Conservation (phyloP, 176 grass and related monocot genomes). For the Aegilops sharonensis region DNA sequence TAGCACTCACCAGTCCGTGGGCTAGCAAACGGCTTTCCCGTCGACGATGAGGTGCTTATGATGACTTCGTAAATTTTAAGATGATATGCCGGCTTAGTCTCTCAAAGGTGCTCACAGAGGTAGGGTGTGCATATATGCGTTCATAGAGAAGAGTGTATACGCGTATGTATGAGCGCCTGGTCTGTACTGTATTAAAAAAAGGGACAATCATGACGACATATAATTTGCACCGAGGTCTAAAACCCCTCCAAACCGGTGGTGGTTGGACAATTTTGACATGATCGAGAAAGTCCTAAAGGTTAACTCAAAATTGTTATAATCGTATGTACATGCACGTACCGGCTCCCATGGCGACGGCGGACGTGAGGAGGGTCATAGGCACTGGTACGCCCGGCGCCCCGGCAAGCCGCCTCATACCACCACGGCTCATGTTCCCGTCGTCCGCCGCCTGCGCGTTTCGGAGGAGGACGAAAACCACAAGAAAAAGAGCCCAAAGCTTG, state of each 20-base stretch:
- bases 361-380: conserved; percentile 15
- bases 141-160: no score
- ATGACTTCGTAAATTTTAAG: no score
- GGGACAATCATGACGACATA: not conserved
- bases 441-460: not conserved
- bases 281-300: not conserved
- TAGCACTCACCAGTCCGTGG: not conserved
- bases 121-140: no score
- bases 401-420: not conserved
- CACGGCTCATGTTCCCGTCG: not conserved
- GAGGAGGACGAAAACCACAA: not conserved
- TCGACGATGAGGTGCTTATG: no score
- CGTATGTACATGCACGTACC: not conserved
- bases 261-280: not conserved
- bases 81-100: no score
- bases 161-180: no score
- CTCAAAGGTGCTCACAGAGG: no score
- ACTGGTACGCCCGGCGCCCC: not conserved
- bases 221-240: not conserved
- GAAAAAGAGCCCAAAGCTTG: not conserved
- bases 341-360: conserved; percentile 14
- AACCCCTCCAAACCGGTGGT: not conserved
- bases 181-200: no score
- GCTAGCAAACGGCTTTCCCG: not conserved
- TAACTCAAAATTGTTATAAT: no score